Evolutionary conservation across 495 filamentous ascomycete species (phyloP), one percentile per base, ranked within the genome.

Genomic region (Penicillium ucsense): DNA sequence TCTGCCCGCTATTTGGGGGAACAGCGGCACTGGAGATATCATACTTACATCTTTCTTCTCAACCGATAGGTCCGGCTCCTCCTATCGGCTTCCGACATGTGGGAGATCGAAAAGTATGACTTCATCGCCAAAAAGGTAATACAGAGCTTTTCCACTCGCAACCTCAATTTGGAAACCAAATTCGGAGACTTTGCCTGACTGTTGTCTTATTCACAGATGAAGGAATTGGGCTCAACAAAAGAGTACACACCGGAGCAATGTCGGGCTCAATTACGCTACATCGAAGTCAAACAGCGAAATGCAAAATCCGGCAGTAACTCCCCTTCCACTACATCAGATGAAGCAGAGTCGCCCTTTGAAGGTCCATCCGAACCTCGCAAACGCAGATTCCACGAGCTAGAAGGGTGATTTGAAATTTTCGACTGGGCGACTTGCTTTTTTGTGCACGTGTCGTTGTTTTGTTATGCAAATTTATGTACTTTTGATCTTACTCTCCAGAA

Each of bases 71-170:
- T 74, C 48, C 62, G 66, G 53, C 62, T 71, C 35, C 67, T 77
- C 46, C 64, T 72, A 49, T 59, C 55, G 56, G 71, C 72, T 39
- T 62, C 67, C 53, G 67, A 72, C 38, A 65, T 67, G 36, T 76
- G 75, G 72, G 71, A 75, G 53, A 66, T 57, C 20, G 69, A 76
- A 47, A 76, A 75, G 38, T 76, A 68, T 45, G 61, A 66, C 29
- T 69, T 75, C 38, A 69, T 77, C 49, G 66, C 75, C 41, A 59
- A 70, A 45, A 77, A 75, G 72, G 75, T 78, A 57, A 49, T 61
- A 32, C 20, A 20, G 20, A 20, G 20, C 20, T 20, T 20, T 20
- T 20, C 20, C 20, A 20, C 20, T 20, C 20, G 20, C 20, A 20
- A 20, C 20, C 20, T 20, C 2, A 28, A 28, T 39, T 29, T 40